A percentile compares a stretch with the other conserved stretches of the same genome.
phyloP scores from a whole-genome alignment of 805 yeast species.

The Maudiozyma bulderi region DNA sequence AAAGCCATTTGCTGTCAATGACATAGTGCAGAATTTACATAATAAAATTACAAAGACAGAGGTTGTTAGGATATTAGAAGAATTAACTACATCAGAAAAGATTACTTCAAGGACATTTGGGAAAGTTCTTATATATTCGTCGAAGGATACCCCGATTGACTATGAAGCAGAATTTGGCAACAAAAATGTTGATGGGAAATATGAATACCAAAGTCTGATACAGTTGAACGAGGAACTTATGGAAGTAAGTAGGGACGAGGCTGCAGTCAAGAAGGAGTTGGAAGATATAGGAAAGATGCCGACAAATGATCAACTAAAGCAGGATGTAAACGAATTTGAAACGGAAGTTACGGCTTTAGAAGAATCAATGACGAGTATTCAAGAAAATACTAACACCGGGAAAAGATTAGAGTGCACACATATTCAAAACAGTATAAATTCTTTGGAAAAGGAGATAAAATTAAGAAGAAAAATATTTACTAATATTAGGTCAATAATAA shows the following conservation, averaged over 20 bases:
- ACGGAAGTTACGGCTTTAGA: conserved; percentile 6
- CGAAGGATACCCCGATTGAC: conserved; percentile 25
- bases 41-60: conserved; percentile 30
- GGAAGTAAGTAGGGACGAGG: conserved; percentile 16
- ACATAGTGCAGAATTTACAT: conserved; percentile 38
- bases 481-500: conserved; percentile 13
- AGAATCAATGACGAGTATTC: conserved; percentile 4
- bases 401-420: conserved; percentile 9
- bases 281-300: conserved; percentile 11
- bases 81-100: conserved; percentile 26
- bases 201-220: conserved; percentile 12
- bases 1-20: conserved; percentile 41
- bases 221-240: conserved; percentile 18
- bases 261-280: conserved; percentile 4
- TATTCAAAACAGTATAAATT: conserved; percentile 6
- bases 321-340: conserved; percentile 3
- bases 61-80: conserved; percentile 31
- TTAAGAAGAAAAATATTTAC: conserved; percentile 13
- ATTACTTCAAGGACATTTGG: conserved; percentile 36
- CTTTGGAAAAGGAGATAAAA: conserved; percentile 12
- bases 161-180: conserved; percentile 5
- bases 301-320: conserved; percentile 10
- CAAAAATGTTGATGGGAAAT: conserved; percentile 1
- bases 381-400: conserved; percentile 10
- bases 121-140: conserved; percentile 35